Evolutionary conservation across 2,329 filamentous ascomycete species (phyloP).

Genomic region (Neofusicoccum ribis): DNA sequence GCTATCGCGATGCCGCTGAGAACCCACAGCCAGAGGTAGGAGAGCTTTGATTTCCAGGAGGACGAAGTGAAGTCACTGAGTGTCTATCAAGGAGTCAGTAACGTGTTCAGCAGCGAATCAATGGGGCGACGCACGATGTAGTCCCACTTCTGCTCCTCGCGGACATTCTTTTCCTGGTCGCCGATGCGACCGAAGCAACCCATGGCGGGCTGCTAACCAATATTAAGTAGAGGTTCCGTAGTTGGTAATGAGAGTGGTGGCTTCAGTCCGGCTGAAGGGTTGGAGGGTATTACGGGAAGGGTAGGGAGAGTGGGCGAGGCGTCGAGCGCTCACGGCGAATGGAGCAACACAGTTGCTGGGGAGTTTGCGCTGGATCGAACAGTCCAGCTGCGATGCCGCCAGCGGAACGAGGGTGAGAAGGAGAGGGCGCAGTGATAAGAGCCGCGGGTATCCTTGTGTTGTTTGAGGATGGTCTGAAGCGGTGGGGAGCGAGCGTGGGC

Average conservation of each 20-base stretch:
- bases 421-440: neutral
- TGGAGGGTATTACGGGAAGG: neutral
- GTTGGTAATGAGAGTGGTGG: neutral
- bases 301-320: neutral
- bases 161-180: slow-evolving; percentile 41
- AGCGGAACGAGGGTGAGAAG: slow-evolving; percentile 1
- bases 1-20: slow-evolving; percentile 76
- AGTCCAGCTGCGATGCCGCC: slow-evolving; percentile 18
- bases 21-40: slow-evolving; percentile 83
- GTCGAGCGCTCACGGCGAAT: slow-evolving; percentile 9
- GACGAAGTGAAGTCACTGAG: slow-evolving; percentile 76
- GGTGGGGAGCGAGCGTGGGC: slow-evolving; percentile 10
- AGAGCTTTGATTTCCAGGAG: slow-evolving; percentile 74
- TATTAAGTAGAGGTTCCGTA: neutral
- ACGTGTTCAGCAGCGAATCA: neutral
- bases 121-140: slow-evolving; percentile 69
- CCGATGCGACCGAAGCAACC: slow-evolving; percentile 22
- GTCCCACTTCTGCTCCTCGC: slow-evolving; percentile 70
- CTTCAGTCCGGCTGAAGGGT: slow-evolving; percentile 19
- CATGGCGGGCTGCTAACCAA: slow-evolving; percentile 10
- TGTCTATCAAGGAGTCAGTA: slow-evolving; percentile 38
- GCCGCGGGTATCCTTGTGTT: slow-evolving; percentile 1
- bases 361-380: neutral
- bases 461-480: slow-evolving; percentile 2
- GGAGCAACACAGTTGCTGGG: slow-evolving; percentile 8